Evolutionary conservation across 345 rosid species (phyloP).

Genomic region (Salix udensis): DNA sequence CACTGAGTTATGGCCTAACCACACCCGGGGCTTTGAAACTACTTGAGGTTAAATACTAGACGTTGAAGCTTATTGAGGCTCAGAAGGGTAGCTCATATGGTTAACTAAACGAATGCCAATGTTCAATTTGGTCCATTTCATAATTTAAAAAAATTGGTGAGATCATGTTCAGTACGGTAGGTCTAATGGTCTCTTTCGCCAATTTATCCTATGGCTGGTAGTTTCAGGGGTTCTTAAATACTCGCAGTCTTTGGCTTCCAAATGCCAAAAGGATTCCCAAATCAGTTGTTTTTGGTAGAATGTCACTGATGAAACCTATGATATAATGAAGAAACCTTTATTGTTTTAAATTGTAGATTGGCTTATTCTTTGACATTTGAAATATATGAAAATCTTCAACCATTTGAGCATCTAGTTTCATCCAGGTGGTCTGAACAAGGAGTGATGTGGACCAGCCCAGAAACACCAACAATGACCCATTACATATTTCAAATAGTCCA

Average conservation of each 20-base stretch:
- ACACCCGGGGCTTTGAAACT: background rate
- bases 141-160: background rate
- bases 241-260: background rate
- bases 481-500: no score
- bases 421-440: background rate
- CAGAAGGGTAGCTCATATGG: background rate
- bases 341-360: background rate
- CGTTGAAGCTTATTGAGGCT: background rate
- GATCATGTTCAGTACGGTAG: no score
- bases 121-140: background rate
- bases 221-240: background rate
- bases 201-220: background rate
- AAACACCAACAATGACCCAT: no score
- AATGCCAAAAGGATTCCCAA: background rate
- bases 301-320: background rate
- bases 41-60: background rate
- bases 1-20: background rate
- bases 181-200: background rate
- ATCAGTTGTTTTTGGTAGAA: background rate
- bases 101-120: background rate
- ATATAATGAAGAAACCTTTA: background rate
- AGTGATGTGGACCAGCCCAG: no score
- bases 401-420: background rate
- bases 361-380: background rate
- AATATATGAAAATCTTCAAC: background rate